Evolutionary conservation across 2,329 filamentous ascomycete species (phyloP).

Genomic region (Alternaria atra): DNA sequence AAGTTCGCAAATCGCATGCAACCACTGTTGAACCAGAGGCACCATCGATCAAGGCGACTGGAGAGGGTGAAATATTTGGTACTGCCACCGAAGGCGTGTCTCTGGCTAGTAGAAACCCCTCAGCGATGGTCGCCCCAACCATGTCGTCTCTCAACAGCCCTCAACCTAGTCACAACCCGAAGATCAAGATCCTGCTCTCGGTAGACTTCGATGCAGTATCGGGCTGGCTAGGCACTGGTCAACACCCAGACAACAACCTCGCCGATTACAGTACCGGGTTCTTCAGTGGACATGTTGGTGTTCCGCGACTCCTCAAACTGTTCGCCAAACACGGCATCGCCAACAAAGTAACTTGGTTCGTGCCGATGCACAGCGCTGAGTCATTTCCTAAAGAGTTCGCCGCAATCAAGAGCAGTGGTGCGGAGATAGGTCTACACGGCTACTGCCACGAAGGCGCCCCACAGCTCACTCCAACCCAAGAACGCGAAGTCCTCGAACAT

Average conservation of each 20-base stretch:
- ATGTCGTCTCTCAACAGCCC: not conserved
- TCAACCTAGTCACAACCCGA: conserved; percentile 24
- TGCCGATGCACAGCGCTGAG: conserved; percentile 67
- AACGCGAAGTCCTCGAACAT: conserved; percentile 60
- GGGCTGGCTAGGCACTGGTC: conserved; percentile 67
- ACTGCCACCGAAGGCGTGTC: conserved; percentile 21
- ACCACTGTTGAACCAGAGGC: conserved; percentile 2
- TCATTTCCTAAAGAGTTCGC: conserved; percentile 63
- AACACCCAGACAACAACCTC: conserved; percentile 62
- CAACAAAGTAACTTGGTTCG: conserved; percentile 67
- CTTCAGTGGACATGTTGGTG: conserved; percentile 66
- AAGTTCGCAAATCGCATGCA: conserved; percentile 34
- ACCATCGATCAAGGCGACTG: not conserved
- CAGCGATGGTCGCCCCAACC: not conserved
- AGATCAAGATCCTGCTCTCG: conserved; percentile 54
- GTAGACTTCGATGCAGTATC: conserved; percentile 68
- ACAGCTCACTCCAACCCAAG: conserved; percentile 59
- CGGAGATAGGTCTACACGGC: conserved; percentile 62
- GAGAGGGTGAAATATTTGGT: conserved; percentile 18
- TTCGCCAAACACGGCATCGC: conserved; percentile 62
- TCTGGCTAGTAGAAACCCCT: conserved; percentile 7
- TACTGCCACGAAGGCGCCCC: conserved; percentile 60
- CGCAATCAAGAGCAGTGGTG: conserved; percentile 62
- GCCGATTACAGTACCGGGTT: conserved; percentile 66
- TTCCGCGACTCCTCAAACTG: conserved; percentile 63